Conservation (phyloP, 768 basidiomycete species). For the Suillus subalutaceus region DNA sequence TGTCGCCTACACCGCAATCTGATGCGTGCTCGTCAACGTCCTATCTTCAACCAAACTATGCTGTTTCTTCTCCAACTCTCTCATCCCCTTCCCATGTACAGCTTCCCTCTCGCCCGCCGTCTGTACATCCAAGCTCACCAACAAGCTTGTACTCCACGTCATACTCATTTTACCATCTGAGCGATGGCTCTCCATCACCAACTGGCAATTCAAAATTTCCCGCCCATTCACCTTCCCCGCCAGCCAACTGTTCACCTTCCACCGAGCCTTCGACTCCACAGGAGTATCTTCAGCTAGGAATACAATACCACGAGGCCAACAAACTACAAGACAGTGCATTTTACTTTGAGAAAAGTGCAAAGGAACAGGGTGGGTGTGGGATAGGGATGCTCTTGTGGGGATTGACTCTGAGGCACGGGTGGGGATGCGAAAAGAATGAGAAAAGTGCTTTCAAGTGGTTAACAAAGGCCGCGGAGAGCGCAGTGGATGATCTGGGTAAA, state of each 20-base stretch:
- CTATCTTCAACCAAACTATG: slow-evolving; percentile 20
- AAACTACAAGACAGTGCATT: slow-evolving; percentile 65
- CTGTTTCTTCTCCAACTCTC: slow-evolving; percentile 20
- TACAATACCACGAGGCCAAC: slow-evolving; percentile 77
- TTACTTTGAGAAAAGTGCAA: slow-evolving; percentile 80
- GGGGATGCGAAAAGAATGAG: slow-evolving; percentile 85
- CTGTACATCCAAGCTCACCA: slow-evolving; percentile 40
- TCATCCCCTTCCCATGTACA: slow-evolving; percentile 12
- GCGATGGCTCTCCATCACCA: slow-evolving; percentile 48
- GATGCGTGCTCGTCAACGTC: neutral
- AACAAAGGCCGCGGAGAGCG: slow-evolving; percentile 77
- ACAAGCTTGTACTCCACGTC: slow-evolving; percentile 54
- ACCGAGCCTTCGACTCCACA: slow-evolving; percentile 48
- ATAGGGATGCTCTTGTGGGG: slow-evolving; percentile 96
- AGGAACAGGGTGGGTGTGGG: slow-evolving; percentile 74
- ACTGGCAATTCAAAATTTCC: slow-evolving; percentile 27
- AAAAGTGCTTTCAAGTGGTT: slow-evolving; percentile 82
- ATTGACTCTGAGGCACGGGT: slow-evolving; percentile 80
- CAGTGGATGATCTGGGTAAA: slow-evolving; percentile 74
- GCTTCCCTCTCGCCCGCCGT: slow-evolving; percentile 38
- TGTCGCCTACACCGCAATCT: neutral
- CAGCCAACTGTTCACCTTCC: slow-evolving; percentile 21
- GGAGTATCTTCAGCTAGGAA: slow-evolving; percentile 75
- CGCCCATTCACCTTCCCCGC: slow-evolving; percentile 19
- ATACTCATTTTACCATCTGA: slow-evolving; percentile 69